These are phyloP conservation scores for Ilyonectria destructans DNA, from an alignment of 2,329 filamentous ascomycete genomes.

Conservation along the genomic window DNA sequence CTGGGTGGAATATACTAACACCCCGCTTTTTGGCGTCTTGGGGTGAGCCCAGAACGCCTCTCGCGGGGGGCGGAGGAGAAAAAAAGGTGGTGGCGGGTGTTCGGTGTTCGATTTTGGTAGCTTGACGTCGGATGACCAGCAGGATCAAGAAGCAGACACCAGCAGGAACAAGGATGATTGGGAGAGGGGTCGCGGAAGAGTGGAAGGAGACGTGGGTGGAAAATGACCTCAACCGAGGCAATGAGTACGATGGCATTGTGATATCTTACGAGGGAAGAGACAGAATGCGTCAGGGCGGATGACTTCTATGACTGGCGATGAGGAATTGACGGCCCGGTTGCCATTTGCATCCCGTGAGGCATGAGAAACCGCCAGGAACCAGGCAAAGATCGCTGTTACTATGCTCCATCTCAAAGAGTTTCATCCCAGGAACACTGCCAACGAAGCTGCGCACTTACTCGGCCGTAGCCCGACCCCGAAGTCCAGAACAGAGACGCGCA, in stretches of 20 bases:
- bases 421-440: conserved; percentile 3
- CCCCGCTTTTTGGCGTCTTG: conserved; percentile 31
- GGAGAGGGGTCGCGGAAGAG: not conserved
- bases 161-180: not conserved
- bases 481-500: conserved; percentile 9
- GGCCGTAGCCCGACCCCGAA: not conserved
- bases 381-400: not conserved
- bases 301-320: not conserved
- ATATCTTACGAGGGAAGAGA: not conserved
- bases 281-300: not conserved
- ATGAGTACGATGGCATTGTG: not conserved
- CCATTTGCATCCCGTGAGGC: not conserved
- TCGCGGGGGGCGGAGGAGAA: conserved; percentile 8
- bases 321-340: not conserved
- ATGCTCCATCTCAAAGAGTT: not conserved
- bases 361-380: not conserved
- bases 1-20: conserved; percentile 18
- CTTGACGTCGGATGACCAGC: conserved; percentile 27
- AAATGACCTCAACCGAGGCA: conserved; percentile 36
- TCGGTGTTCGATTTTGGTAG: conserved; percentile 19
- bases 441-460: not conserved
- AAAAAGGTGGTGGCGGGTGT: conserved; percentile 13
- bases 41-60: conserved; percentile 18
- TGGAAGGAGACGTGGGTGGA: not conserved
- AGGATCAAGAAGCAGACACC: conserved; percentile 1